Percentiles rank a stretch among this genome's conserved stretches.
phyloP scores from a whole-genome alignment of 352 stramenopile genomes.

The Globisporangium uncinulatum region DNA sequence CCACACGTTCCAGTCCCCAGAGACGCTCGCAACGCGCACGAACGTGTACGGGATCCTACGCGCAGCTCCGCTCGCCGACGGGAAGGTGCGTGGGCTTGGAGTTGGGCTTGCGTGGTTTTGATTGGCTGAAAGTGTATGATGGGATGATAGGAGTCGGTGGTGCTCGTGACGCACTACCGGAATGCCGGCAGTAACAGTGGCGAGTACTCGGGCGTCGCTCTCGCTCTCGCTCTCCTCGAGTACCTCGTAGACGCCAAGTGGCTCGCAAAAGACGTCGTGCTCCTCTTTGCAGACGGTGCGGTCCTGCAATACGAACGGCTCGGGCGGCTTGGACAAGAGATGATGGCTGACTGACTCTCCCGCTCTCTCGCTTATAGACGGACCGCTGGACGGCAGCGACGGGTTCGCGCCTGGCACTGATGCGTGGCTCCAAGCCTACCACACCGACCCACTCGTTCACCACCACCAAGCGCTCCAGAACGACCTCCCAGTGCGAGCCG shows the following conservation, averaged over 20 bases:
- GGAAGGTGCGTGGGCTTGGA: conserved; percentile 34
- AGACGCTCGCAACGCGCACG: conserved; percentile 20
- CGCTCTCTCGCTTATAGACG: conserved; percentile 30
- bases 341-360: not conserved
- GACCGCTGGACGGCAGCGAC: conserved; percentile 45
- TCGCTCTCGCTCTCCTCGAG: conserved; percentile 55
- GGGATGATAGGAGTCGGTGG: conserved; percentile 39
- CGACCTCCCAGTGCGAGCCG: conserved; percentile 55
- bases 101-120: not conserved
- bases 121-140: conserved; percentile 3
- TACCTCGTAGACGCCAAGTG: conserved; percentile 59
- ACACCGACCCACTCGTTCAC: conserved; percentile 37
- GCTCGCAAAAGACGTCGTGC: conserved; percentile 80
- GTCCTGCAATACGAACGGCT: not conserved
- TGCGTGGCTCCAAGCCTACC: conserved; percentile 69
- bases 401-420: conserved; percentile 58
- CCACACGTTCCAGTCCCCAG: conserved; percentile 34
- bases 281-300: conserved; percentile 68
- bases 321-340: not conserved
- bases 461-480: conserved; percentile 19
- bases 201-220: conserved; percentile 43
- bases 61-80: conserved; percentile 63
- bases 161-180: conserved; percentile 67
- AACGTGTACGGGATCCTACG: conserved; percentile 81
- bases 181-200: conserved; percentile 37